These are phyloP conservation scores for Circinella umbellata DNA, from an alignment of 371 early-diverging fungal genomes.

Conservation along the genomic window DNA sequence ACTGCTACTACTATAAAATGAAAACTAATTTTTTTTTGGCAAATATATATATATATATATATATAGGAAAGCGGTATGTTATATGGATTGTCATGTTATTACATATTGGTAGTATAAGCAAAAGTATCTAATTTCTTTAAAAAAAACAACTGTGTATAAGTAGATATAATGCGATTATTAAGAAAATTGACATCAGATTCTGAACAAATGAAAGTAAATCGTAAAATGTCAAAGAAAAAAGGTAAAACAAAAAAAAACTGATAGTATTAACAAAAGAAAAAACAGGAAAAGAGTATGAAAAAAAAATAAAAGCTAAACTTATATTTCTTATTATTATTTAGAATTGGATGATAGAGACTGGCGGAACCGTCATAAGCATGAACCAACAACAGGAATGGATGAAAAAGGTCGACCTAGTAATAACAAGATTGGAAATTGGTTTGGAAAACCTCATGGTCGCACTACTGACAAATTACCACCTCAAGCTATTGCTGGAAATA, in stretches of 20 bases:
- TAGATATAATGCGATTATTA: slow-evolving; percentile 28
- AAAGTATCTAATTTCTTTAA: too few species aligned
- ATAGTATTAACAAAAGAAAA: background rate
- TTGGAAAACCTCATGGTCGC: slow-evolving; percentile 24
- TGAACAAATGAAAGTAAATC: slow-evolving; percentile 35
- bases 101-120: too few species aligned
- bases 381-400: slow-evolving; percentile 12
- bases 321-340: background rate
- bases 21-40: background rate
- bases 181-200: slow-evolving; percentile 24
- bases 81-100: background rate
- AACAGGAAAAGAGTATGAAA: too few species aligned
- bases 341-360: slow-evolving; percentile 22
- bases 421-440: slow-evolving; percentile 29
- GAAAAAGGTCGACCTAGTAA: slow-evolving; percentile 18
- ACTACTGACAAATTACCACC: slow-evolving; percentile 15
- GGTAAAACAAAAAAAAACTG: slow-evolving; percentile 7
- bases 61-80: slow-evolving; percentile 22
- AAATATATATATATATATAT: background rate
- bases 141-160: too few species aligned
- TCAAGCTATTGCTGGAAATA: slow-evolving; percentile 20
- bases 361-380: slow-evolving; percentile 7
- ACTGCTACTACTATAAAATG: too few species aligned
- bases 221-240: slow-evolving; percentile 19
- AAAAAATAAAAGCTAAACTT: background rate